Conservation (phyloP, 768 basidiomycete genomes). For the Mycena capillaripes region DNA sequence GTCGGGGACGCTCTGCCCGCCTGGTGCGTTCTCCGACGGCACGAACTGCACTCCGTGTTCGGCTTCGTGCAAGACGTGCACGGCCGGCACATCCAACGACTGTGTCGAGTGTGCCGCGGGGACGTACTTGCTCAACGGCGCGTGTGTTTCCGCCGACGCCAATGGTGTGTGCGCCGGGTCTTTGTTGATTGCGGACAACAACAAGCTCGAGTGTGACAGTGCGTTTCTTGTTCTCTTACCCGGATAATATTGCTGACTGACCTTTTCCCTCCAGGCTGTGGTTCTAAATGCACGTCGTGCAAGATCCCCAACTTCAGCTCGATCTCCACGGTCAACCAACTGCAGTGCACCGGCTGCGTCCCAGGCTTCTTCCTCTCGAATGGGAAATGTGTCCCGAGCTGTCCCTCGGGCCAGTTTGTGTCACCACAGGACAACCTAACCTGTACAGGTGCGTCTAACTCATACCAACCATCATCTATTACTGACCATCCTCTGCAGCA, state of each 20-base stretch:
- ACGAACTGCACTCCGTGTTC: slow-evolving; percentile 71
- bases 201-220: slow-evolving; percentile 87
- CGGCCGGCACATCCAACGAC: slow-evolving; percentile 70
- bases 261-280: slow-evolving; percentile 70
- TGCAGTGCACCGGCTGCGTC: slow-evolving; percentile 84
- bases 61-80: slow-evolving; percentile 77
- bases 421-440: slow-evolving; percentile 80
- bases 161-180: slow-evolving; percentile 81
- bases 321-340: slow-evolving; percentile 72
- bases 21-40: slow-evolving; percentile 71
- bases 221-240: slow-evolving; percentile 44
- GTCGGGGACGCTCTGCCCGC: slow-evolving; percentile 70
- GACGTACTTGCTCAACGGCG: slow-evolving; percentile 71
- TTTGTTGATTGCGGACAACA: slow-evolving; percentile 80
- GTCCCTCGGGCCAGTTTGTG: slow-evolving; percentile 81
- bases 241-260: not conserved
- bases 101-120: slow-evolving; percentile 79
- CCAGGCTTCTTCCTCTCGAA: slow-evolving; percentile 82
- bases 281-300: slow-evolving; percentile 83
- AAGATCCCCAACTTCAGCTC: slow-evolving; percentile 77
- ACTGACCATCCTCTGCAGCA: slow-evolving; percentile 49
- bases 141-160: slow-evolving; percentile 73
- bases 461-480: not conserved
- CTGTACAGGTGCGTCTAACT: slow-evolving; percentile 64
- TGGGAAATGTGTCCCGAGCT: slow-evolving; percentile 77